Percentiles rank a stretch among this genome's conserved stretches.
phyloP scores from a whole-genome alignment of 2,329 filamentous ascomycete genomes.

The Claviceps paspali region DNA sequence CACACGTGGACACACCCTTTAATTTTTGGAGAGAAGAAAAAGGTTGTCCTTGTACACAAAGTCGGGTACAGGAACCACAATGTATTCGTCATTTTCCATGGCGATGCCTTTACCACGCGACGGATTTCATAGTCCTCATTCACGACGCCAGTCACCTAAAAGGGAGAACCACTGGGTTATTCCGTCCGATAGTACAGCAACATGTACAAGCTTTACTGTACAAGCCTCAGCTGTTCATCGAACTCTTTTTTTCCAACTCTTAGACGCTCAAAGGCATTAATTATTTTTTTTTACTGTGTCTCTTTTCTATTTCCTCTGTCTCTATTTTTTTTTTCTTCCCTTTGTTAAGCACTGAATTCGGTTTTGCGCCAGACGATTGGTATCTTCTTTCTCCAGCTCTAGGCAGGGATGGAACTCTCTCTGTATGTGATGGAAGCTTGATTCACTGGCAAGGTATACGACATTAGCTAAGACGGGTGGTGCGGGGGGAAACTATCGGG shows the following conservation, averaged over 20 bases:
- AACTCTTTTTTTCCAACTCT: neutral
- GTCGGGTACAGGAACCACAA: neutral
- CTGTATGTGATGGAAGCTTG: neutral
- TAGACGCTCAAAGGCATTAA: conserved; percentile 5
- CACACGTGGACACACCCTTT: neutral
- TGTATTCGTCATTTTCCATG: conserved; percentile 2
- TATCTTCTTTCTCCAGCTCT: too few species aligned
- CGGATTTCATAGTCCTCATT: neutral
- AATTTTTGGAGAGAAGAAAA: conserved; percentile 1
- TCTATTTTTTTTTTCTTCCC: neutral
- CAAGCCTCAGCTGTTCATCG: conserved; percentile 1
- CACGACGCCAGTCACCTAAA: conserved; percentile 1
- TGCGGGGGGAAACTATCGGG: conserved; percentile 1
- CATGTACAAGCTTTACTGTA: conserved; percentile 3
- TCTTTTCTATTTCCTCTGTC: neutral
- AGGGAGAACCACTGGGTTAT: too few species aligned
- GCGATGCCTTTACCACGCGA: neutral
- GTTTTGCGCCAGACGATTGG: too few species aligned
- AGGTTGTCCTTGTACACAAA: neutral
- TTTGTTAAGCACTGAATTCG: too few species aligned
- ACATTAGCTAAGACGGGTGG: neutral
- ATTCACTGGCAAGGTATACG: neutral
- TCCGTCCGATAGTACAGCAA: conserved; percentile 1
- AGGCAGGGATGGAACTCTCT: neutral
- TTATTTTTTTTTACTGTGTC: conserved; percentile 2